Evolutionary conservation across 1,284 basidiomycete genomes (phyloP), one percentile per base, ranked within the genome.

Genomic region (Microbotryum saponariae): DNA sequence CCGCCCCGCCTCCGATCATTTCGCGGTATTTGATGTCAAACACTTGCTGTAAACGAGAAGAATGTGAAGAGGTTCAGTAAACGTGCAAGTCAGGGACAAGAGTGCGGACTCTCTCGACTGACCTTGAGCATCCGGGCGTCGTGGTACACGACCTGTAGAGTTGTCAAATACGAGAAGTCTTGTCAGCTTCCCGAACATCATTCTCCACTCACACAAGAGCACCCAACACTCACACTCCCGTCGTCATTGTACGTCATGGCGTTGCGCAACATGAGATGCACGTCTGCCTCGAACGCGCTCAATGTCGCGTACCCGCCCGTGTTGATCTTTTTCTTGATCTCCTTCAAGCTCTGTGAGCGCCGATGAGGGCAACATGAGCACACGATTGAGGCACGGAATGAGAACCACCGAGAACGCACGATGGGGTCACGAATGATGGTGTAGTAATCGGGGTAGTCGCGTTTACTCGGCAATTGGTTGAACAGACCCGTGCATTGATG

Each of bases 401-500:
- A 14, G 2, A 21, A 20, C 29, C 4, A 33, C 8, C 23, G 2
- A 33, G 1, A 16, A 54, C 66, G 49, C 16, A 68, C 65, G 70
- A 97, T 96, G 1, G 93, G 94, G 58, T 79, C 77, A 33, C 76
- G 75, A 71, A 86, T 85, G 69, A 85, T 76, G 52, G 83, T 79
- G 74, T 91, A 92, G 75, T 97, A 97, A 73, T 96, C 90, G 8
- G 91, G 90, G 74, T 96, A 97, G 66, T 88, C 85, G 82, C 88
- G 71, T 65, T 73, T 73, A 50, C 71, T 73, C 42, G 76, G 76
- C 7, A 77, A 69, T 52, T 75, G 74, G 45, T 74, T 65, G 72
- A 77, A 77, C n/a, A 60, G 49, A 9, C 54, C 59, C 20, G 64
- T 61, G 52, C 65, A 69, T 27, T 66, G 64, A 27, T 69, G 67